Evolutionary conservation across 2,329 filamentous ascomycete species (phyloP), one percentile per base, ranked within the genome.

Genomic region (Thielaviopsis euricoi): DNA sequence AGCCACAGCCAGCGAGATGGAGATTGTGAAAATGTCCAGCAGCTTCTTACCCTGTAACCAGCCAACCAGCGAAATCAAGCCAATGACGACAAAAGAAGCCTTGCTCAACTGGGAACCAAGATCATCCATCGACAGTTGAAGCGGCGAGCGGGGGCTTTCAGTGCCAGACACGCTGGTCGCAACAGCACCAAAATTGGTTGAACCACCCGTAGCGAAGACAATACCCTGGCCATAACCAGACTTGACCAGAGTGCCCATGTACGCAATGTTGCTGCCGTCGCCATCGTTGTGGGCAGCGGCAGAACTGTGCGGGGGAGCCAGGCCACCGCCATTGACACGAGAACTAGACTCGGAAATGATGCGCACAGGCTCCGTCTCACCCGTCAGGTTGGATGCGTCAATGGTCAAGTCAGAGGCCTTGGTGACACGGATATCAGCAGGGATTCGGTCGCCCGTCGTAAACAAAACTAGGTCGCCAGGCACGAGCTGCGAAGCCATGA

Each of bases 111-210:
- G 91, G 57, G 94, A 90, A 29, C 93, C 93, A 1, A 98, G 80
- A n/a, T 89, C 83, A 69, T 98, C 93, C 94, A 98, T 98, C 19
- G 89, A 95, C 9, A 95, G 72, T 68, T 98, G 93, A 29, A 98
- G 76, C 9, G 93, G 93, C 3, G 93, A 98, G 50, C 93, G 80
- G 0, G 93, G 93, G 66, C 89, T 95, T 69, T 97, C 93, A 26
- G 95, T 98, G 61, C 93, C 88, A 53, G 91, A 89, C 25, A 98
- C 80, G 56, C 90, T 96, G 17, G 90, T 86, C 21, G 91, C 95
- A 64, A 98, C 98, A 54, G 89, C 91, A 49, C 93, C 93, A 70
- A 98, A 97, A 65, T 97, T 89, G 0, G 94, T 98, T 60, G 87
- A 82, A 33, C 87, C 86, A 58, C 94, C 94, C 6, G 93, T 98